These are phyloP conservation scores for Torulaspora gathmanii DNA, from an alignment of 805 yeast genomes.

Conservation along the genomic window DNA sequence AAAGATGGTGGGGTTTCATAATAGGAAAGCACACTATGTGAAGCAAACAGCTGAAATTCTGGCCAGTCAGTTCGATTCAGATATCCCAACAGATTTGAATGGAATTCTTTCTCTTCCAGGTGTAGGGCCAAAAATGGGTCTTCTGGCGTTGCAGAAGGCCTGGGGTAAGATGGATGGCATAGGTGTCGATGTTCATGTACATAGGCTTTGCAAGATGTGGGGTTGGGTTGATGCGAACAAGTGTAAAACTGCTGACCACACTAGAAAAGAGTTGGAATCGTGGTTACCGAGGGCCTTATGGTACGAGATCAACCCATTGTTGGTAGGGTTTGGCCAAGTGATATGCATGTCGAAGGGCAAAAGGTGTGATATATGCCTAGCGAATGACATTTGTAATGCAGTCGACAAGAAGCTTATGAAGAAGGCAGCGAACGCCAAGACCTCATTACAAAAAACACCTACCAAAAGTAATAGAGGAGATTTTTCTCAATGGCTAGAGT, in stretches of 20 bases:
- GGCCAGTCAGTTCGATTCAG: conserved; percentile 48
- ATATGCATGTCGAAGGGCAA: conserved; percentile 69
- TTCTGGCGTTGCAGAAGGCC: conserved; percentile 70
- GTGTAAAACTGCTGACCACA: conserved; percentile 65
- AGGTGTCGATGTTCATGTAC: conserved; percentile 93
- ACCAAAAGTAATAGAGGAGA: conserved; percentile 38
- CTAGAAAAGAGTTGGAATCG: conserved; percentile 59
- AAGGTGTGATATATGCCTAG: conserved; percentile 69
- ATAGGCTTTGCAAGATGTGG: conserved; percentile 74
- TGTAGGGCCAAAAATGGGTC: conserved; percentile 95
- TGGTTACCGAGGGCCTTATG: conserved; percentile 75
- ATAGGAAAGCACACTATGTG: conserved; percentile 68
- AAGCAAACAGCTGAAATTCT: conserved; percentile 56
- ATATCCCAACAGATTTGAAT: conserved; percentile 65
- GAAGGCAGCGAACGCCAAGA: conserved; percentile 24
- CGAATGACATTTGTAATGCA: conserved; percentile 53
- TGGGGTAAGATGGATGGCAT: conserved; percentile 76
- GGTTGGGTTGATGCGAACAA: conserved; percentile 56
- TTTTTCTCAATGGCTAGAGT: conserved; percentile 37
- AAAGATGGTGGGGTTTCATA: conserved; percentile 82
- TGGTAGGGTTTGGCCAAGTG: conserved; percentile 93
- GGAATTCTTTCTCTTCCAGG: conserved; percentile 75
- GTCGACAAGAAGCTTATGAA: conserved; percentile 46
- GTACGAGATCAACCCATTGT: conserved; percentile 77
- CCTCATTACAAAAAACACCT: not conserved